These are phyloP conservation scores for Dioszegia hungarica DNA, from an alignment of 768 basidiomycete genomes.

Conservation along the genomic window DNA sequence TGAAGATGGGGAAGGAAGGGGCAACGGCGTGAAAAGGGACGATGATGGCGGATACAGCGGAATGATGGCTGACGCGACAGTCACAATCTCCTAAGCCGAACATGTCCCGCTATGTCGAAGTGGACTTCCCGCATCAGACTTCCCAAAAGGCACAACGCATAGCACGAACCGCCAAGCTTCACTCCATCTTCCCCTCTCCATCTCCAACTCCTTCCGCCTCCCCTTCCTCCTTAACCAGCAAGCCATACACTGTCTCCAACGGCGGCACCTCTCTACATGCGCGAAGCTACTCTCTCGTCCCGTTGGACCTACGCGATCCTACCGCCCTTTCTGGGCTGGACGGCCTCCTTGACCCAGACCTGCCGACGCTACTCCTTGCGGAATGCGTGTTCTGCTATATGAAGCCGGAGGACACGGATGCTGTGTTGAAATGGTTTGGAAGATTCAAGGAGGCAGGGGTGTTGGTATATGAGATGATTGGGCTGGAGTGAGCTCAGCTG, in stretches of 20 bases:
- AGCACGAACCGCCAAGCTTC: conserved; percentile 27
- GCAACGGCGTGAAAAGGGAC: not conserved
- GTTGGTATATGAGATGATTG: conserved; percentile 90
- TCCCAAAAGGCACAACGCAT: conserved; percentile 58
- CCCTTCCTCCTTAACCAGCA: not conserved
- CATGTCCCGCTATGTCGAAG: conserved; percentile 68
- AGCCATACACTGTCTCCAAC: conserved; percentile 27
- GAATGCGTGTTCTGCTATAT: conserved; percentile 95
- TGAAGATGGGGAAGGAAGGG: not conserved
- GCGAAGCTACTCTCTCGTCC: conserved; percentile 63
- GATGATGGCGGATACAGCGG: no score
- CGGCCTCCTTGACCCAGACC: conserved; percentile 55
- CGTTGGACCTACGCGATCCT: conserved; percentile 66
- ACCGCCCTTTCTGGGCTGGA: conserved; percentile 7
- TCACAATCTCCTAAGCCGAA: not conserved
- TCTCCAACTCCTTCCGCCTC: not conserved
- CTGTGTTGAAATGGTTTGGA: conserved; percentile 69
- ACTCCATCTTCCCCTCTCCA: conserved; percentile 8
- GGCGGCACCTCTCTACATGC: conserved; percentile 53
- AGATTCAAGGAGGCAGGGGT: conserved; percentile 50
- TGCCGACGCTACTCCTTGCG: conserved; percentile 79
- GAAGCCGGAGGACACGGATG: conserved; percentile 57
- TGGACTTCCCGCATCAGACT: conserved; percentile 86
- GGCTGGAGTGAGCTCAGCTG: conserved; percentile 57
- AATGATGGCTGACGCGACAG: not conserved